These are phyloP conservation scores for Galerina sulciceps DNA, from an alignment of 768 basidiomycete genomes.

Conservation along the genomic window DNA sequence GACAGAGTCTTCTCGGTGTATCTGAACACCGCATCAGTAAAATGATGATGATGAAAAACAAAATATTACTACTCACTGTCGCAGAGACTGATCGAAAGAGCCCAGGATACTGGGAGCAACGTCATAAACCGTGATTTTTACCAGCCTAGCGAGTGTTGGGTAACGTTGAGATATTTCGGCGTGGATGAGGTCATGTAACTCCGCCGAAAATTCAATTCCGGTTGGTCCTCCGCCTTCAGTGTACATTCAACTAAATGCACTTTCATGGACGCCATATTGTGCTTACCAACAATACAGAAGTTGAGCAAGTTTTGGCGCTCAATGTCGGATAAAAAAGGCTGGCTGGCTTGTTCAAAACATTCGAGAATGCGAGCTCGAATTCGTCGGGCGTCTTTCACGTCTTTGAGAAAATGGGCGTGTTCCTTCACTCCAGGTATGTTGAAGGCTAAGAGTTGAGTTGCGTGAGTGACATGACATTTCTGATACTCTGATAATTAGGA, in stretches of 20 bases:
- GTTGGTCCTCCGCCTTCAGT: slow-evolving; percentile 72
- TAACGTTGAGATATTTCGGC: slow-evolving; percentile 66
- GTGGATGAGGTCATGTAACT: slow-evolving; percentile 77
- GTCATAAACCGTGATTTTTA: slow-evolving; percentile 81
- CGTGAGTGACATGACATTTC: not conserved
- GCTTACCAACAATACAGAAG: slow-evolving; percentile 83
- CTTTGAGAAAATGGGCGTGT: slow-evolving; percentile 81
- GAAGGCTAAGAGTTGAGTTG: slow-evolving; percentile 49
- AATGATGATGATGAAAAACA: not conserved
- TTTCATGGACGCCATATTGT: not conserved
- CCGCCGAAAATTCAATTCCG: slow-evolving; percentile 84
- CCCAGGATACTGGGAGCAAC: slow-evolving; percentile 80
- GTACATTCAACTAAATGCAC: not conserved
- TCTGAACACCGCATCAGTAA: slow-evolving; percentile 32
- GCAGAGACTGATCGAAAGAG: slow-evolving; percentile 70
- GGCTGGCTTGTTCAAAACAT: slow-evolving; percentile 87
- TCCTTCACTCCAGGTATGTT: slow-evolving; percentile 79
- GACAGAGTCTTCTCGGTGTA: slow-evolving; percentile 74
- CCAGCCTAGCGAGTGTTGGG: slow-evolving; percentile 63
- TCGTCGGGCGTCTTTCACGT: slow-evolving; percentile 73
- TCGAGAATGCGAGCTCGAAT: slow-evolving; percentile 79
- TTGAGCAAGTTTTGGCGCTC: slow-evolving; percentile 79
- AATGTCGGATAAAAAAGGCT: slow-evolving; percentile 75
- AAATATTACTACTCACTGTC: slow-evolving; percentile 44
- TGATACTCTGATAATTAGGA: not conserved